Evolutionary conservation across 1,139 yeast genomes (phyloP).

Genomic region (Lodderomyces pseudojiufengensis): DNA sequence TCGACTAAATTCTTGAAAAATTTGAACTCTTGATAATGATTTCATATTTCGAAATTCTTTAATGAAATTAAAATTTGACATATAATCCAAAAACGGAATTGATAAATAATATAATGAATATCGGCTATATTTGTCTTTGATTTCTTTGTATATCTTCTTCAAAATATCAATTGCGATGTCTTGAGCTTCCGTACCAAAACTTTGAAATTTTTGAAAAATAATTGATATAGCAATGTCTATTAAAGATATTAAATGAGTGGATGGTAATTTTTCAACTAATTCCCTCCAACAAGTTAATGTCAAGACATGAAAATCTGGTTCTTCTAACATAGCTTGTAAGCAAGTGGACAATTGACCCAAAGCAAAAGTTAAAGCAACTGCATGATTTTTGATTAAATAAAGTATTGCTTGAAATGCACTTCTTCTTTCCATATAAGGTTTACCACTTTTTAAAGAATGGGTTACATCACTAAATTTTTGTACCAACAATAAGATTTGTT

Average conservation of each 20-base stretch:
- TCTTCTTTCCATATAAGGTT: slow-evolving; percentile 69
- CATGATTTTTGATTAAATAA: slow-evolving; percentile 60
- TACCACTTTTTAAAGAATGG: slow-evolving; percentile 66
- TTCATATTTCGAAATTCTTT: slow-evolving; percentile 21
- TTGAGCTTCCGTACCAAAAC: slow-evolving; percentile 47
- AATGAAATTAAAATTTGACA: slow-evolving; percentile 23
- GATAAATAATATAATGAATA: slow-evolving; percentile 50
- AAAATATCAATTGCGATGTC: slow-evolving; percentile 45
- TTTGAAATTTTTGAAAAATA: slow-evolving; percentile 59
- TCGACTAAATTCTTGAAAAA: slow-evolving; percentile 49
- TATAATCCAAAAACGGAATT: slow-evolving; percentile 44
- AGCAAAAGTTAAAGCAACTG: slow-evolving; percentile 64
- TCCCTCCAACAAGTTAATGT: slow-evolving; percentile 68
- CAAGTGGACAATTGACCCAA: slow-evolving; percentile 88
- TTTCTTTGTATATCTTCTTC: slow-evolving; percentile 33
- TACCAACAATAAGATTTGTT: slow-evolving; percentile 71
- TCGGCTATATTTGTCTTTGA: slow-evolving; percentile 31
- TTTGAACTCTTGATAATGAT: slow-evolving; percentile 28
- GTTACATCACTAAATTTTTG: slow-evolving; percentile 75
- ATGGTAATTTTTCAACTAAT: slow-evolving; percentile 48
- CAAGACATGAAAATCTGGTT: slow-evolving; percentile 54
- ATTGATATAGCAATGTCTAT: slow-evolving; percentile 45
- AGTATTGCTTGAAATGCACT: slow-evolving; percentile 73
- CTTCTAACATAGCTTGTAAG: slow-evolving; percentile 74
- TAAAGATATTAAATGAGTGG: slow-evolving; percentile 48